Base-by-base conservation (phyloP, 1,284 basidiomycete genomes). In the Veloboletus limbatus region DNA sequence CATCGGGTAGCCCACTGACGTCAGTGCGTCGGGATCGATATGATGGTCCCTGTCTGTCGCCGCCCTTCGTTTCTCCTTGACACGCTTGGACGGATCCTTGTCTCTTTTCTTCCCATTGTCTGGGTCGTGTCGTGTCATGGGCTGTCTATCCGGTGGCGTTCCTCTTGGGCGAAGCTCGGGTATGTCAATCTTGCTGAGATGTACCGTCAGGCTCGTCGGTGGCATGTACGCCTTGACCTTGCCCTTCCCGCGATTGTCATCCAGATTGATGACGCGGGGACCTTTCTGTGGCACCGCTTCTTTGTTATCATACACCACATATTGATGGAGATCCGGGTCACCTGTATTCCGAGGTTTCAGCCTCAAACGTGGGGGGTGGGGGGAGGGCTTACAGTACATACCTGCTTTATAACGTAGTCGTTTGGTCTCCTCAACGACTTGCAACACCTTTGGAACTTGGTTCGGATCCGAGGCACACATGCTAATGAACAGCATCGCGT, bases 181-280 rank as follows among this genome's bases (percentile, higher is more conserved):
- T 76, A 92, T 88, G 21, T 81, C 73, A 39, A 91, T 88, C 71
- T 91, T 91, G 70, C 85, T 87, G 13, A 92, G 68, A 63, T 90
- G 86, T 6, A 90, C 73, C 0, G 74, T 75, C 2, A 91, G 71
- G 51, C 75, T 81, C 32, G 72, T 72, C 0, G 86, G 87, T 3
- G 88, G 85, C 9, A 69, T 67, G 58, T 89, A 88, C 8, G 48
- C 61, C 52, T 73, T 74, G 54, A 67, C 62, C 74, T 76, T 48
- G 54, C 57, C 46, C 70, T 69, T 46, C 59, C 63, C 16, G 59
- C 30, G 7, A 9, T 57, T 69, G 56, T 82, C 77, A 47, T 83
- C 75, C 17, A 89, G 70, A 42, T 86, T 85, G 58, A 90, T 90
- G 11, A 81, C 70, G 30, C 71, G 73, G 1, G 84, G 81, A 2